A percentile compares a stretch with the other conserved stretches of the same genome.
Conservation (phyloP, 139 green algal species). For the Tetradesmus obliquus region DNA sequence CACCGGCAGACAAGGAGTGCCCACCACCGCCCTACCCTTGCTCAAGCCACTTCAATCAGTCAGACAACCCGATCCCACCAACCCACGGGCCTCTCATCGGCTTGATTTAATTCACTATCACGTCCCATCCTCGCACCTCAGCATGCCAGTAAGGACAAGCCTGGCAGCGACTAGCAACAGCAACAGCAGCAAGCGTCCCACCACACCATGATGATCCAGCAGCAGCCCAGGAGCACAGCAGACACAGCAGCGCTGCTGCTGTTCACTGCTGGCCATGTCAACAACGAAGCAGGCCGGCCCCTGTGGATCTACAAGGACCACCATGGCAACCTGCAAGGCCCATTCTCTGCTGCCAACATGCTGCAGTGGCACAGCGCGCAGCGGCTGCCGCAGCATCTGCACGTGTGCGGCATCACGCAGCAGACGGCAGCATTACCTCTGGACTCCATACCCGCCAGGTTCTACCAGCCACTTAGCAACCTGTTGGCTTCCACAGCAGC, state of each 20-base stretch:
- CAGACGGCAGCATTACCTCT: not conserved
- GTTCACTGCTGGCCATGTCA: slow-evolving; percentile 21
- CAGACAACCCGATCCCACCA: no score
- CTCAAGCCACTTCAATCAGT: not conserved
- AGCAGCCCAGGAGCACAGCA: not conserved
- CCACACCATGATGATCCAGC: slow-evolving; percentile 15
- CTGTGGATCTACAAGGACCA: slow-evolving; percentile 42
- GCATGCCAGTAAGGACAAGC: not conserved
- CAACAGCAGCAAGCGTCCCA: not conserved
- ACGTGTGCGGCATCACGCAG: slow-evolving; percentile 9
- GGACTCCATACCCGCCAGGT: not conserved
- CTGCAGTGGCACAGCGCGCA: slow-evolving; percentile 25
- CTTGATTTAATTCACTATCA: not conserved
- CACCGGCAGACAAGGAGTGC: not conserved
- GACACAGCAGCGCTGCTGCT: slow-evolving; percentile 18
- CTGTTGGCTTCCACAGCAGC: slow-evolving; percentile 27
- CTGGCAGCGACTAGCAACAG: not conserved
- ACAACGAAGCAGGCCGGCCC: slow-evolving; percentile 10
- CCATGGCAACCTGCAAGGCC: slow-evolving; percentile 36
- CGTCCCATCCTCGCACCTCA: not conserved
- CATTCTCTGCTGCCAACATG: slow-evolving; percentile 40
- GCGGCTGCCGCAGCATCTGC: slow-evolving; percentile 20
- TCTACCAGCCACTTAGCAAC: slow-evolving; percentile 11
- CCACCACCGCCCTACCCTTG: not conserved
- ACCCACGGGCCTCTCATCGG: not conserved